These are phyloP conservation scores for Trypanosoma rangeli DNA, from an alignment of 208 protist genomes.

Conservation along the genomic window DNA sequence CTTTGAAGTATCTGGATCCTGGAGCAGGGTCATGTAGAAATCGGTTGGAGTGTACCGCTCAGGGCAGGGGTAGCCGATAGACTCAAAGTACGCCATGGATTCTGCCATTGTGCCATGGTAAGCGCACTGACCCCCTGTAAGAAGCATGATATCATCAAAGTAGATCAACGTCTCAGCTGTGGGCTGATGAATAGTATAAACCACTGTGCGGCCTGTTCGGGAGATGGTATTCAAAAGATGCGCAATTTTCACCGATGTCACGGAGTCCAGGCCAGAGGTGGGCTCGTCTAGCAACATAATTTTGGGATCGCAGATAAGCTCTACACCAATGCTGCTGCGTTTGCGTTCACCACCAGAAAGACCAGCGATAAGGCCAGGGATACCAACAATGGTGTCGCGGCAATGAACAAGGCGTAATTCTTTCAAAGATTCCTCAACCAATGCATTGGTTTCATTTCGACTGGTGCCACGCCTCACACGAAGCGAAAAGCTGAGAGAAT, in stretches of 20 bases:
- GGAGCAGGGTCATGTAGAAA: slow-evolving; percentile 85
- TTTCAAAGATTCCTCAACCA: slow-evolving; percentile 67
- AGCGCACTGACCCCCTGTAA: slow-evolving; percentile 69
- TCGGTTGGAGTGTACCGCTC: slow-evolving; percentile 81
- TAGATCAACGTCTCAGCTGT: slow-evolving; percentile 78
- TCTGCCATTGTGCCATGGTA: slow-evolving; percentile 84
- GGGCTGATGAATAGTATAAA: slow-evolving; percentile 96
- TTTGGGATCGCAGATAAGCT: slow-evolving; percentile 87
- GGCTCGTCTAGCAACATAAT: slow-evolving; percentile 91
- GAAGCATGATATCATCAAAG: slow-evolving; percentile 93
- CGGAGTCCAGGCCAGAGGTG: slow-evolving; percentile 88
- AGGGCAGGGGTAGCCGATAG: slow-evolving; percentile 72
- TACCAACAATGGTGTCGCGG: slow-evolving; percentile 71
- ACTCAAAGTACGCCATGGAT: slow-evolving; percentile 79
- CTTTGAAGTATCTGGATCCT: slow-evolving; percentile 49
- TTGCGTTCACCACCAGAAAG: slow-evolving; percentile 91
- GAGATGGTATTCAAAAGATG: slow-evolving; percentile 75
- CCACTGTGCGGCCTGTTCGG: slow-evolving; percentile 77
- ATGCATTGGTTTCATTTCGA: slow-evolving; percentile 38
- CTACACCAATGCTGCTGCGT: slow-evolving; percentile 85
- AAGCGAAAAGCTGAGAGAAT: slow-evolving; percentile 74
- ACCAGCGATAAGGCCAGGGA: slow-evolving; percentile 62
- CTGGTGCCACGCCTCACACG: slow-evolving; percentile 61
- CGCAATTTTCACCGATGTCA: slow-evolving; percentile 83
- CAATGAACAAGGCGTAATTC: slow-evolving; percentile 65